Base-by-base conservation (phyloP, 768 basidiomycete genomes). In the Amanita pallidorosea region DNA sequence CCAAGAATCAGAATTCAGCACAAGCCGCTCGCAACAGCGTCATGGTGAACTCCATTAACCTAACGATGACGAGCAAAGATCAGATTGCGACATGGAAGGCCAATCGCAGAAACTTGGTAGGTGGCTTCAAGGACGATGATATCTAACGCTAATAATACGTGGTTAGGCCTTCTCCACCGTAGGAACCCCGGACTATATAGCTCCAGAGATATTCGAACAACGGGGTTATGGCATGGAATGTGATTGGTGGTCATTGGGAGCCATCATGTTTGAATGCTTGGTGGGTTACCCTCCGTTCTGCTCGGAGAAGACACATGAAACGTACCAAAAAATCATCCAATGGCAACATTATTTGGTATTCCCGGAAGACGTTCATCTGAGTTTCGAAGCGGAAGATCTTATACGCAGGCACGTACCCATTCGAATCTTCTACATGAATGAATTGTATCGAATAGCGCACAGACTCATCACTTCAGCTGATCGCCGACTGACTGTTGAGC, bases 161-260 rank as follows among this genome's bases (percentile, higher is more conserved):
- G n/a, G 42, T 53, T 17, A 93, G 90, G 95, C 95, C 3, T 99
- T 94, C 67, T 97, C 94, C 3, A 98, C 96, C 9, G 95, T 97
- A 55, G 94, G 94, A 36, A 97, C 94, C 22, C 94, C 93, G 3
- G 95, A 97, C 65, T 79, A 96, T 66, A 96, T 97, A 58, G 92
- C 95, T 2, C 93, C 94, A 1, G 94, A 98, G 65, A 96, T 97
- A 60, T 98, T 98, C 74, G 66, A 86, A 54, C 91, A 94, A 64
- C 85, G 89, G 62, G 96, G 96, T n/a, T 98, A 98, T 64, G 92
- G 90, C 20, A 90, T 94, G 60, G 94, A 95, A 66, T 97, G 94
- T 61, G 96, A 99, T 66, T 98, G 94, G 93, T 99, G 96, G 96
- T 96, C 94, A 7, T 75, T 98, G 25, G 96, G 96, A 4, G 90